These are phyloP conservation scores for Picea sitchensis DNA, from an alignment of 75 land plant genomes.

Conservation along the genomic window DNA sequence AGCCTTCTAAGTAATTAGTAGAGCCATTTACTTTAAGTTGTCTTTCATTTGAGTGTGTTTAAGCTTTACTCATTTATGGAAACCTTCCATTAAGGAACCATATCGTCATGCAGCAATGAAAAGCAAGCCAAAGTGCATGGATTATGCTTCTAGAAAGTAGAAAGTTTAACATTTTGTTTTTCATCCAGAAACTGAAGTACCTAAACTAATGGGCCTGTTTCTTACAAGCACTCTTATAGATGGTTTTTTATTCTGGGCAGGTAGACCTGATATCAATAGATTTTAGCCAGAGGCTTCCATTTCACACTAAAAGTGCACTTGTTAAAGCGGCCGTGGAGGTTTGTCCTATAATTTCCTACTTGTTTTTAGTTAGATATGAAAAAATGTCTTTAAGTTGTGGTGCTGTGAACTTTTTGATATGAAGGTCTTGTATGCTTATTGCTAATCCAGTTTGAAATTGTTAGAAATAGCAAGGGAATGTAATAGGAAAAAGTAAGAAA, in stretches of 20 bases:
- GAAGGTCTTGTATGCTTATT: not conserved
- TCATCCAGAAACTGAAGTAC: not conserved
- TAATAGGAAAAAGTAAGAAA: not conserved
- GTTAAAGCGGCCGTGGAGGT: constrained; percentile 77
- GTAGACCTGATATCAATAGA: constrained; percentile 83
- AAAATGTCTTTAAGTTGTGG: not conserved
- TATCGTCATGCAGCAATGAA: not conserved
- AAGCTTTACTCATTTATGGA: too few species aligned
- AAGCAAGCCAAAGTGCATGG: not conserved
- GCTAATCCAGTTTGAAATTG: not conserved
- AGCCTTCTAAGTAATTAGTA: too few species aligned
- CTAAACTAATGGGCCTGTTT: not conserved
- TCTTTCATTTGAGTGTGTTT: too few species aligned
- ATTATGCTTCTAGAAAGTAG: not conserved
- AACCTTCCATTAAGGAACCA: not conserved
- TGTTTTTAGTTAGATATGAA: not conserved
- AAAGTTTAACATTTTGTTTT: not conserved
- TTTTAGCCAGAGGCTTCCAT: constrained; percentile 59
- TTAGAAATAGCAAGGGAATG: not conserved
- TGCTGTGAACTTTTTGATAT: not conserved
- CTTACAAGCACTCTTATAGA: not conserved
- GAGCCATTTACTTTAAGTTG: too few species aligned
- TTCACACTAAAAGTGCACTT: constrained; percentile 56
- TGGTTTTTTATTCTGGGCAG: constrained; percentile 23
- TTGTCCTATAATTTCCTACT: constrained; percentile 3